Conservation (phyloP, 1,139 yeast species). For the Candida sp. region DNA sequence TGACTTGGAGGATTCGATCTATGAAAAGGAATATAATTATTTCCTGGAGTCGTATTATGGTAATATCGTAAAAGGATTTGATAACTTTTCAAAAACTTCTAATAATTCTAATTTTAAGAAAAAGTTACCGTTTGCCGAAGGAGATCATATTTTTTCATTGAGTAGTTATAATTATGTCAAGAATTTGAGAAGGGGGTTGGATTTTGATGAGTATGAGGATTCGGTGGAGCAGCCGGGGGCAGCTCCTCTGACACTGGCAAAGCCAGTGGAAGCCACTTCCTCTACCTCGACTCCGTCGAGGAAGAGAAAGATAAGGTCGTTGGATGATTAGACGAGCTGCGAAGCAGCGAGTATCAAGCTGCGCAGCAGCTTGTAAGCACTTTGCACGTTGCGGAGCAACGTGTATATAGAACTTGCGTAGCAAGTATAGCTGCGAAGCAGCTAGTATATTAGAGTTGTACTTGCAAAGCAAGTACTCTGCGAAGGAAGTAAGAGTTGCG, state of each 20-base stretch:
- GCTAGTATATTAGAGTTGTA: no score
- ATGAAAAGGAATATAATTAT: conserved; percentile 75
- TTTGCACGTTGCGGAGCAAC: no score
- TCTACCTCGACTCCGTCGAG: conserved; percentile 25
- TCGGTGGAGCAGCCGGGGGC: conserved; percentile 41
- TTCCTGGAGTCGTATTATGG: conserved; percentile 70
- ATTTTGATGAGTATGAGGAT: conserved; percentile 46
- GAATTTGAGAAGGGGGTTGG: conserved; percentile 46
- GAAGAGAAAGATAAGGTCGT: conserved; percentile 30
- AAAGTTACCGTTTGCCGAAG: conserved; percentile 62
- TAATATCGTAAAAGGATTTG: conserved; percentile 87
- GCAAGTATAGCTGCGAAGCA: no score
- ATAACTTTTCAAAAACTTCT: conserved; percentile 63
- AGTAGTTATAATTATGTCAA: conserved; percentile 74
- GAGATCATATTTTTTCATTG: conserved; percentile 82
- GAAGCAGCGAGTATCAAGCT: no score
- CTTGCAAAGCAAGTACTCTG: no score
- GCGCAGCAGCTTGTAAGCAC: no score
- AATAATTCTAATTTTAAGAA: conserved; percentile 43
- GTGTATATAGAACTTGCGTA: no score
- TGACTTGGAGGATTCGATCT: conserved; percentile 72
- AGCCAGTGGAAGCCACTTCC: background rate
- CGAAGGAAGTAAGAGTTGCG: no score
- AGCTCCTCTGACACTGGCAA: background rate
- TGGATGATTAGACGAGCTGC: conserved; percentile 27